phyloP scores from a whole-genome alignment of 148 eudicot species.

The Rhododendron henanense region DNA sequence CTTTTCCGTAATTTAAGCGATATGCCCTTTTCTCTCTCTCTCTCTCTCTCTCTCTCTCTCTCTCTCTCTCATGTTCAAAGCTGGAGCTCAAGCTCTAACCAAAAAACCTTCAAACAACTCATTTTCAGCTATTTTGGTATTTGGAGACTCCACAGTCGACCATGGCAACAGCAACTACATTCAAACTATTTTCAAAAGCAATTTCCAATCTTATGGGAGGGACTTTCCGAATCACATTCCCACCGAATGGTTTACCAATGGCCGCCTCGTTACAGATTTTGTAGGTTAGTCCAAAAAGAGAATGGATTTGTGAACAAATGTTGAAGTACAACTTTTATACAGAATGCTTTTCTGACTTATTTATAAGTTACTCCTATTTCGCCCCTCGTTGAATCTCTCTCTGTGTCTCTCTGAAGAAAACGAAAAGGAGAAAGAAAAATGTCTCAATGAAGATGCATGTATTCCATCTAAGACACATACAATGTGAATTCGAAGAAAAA shows the following conservation, averaged over 20 bases:
- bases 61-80: not conserved
- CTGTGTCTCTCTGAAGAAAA: too few relatives aligned
- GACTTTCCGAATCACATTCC: conserved; percentile 39
- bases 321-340: not conserved
- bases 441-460: too few relatives aligned
- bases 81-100: conserved; percentile 2
- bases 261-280: conserved; percentile 52
- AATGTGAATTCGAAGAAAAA: too few relatives aligned
- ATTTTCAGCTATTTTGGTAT: conserved; percentile 44
- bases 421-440: too few relatives aligned
- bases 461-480: too few relatives aligned
- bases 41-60: too few relatives aligned
- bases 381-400: too few relatives aligned
- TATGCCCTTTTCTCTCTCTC: too few relatives aligned
- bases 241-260: conserved; percentile 70
- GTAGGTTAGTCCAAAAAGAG: conserved; percentile 33
- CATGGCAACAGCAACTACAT: conserved; percentile 71
- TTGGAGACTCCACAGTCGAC: conserved; percentile 75
- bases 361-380: too few relatives aligned
- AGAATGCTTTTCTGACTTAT: too few relatives aligned
- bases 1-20: too few relatives aligned
- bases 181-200: conserved; percentile 35
- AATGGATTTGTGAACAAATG: not conserved
- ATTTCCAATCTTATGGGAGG: conserved; percentile 65
- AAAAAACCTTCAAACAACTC: conserved; percentile 27